Conservation (phyloP, 192 early-diverging fungal species). For the Dissophora ornata region DNA sequence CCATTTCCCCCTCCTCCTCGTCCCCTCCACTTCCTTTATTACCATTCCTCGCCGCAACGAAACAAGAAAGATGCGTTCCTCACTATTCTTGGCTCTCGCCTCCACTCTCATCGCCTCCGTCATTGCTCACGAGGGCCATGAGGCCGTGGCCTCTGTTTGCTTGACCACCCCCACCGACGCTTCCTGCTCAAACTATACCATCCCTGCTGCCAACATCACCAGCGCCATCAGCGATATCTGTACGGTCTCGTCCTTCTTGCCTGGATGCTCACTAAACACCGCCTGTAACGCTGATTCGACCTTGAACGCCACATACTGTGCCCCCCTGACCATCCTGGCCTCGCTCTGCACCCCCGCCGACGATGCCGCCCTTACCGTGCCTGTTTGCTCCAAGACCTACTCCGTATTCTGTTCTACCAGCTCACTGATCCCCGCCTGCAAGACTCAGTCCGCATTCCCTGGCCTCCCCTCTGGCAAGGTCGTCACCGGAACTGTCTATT, state of each 20-base stretch:
- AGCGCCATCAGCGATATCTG: constrained; percentile 37
- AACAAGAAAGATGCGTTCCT: constrained; percentile 29
- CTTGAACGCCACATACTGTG: constrained; percentile 29
- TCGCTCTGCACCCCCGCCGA: constrained; percentile 42
- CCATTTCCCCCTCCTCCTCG: background rate
- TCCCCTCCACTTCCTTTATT: background rate
- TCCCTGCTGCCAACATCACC: constrained; percentile 34
- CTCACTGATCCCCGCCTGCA: constrained; percentile 45
- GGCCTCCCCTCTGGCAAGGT: constrained; percentile 47
- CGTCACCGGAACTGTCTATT: constrained; percentile 42
- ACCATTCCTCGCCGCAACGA: background rate
- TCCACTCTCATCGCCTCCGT: constrained; percentile 28
- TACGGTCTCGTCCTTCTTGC: constrained; percentile 38
- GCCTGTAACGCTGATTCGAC: constrained; percentile 38
- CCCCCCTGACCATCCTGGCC: constrained; percentile 38
- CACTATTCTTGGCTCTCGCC: constrained; percentile 32
- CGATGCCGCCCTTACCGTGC: constrained; percentile 20
- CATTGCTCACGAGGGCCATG: constrained; percentile 32
- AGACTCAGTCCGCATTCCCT: constrained; percentile 40
- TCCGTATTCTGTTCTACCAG: constrained; percentile 24
- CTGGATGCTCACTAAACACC: constrained; percentile 50
- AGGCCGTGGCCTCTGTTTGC: constrained; percentile 32
- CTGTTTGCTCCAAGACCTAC: constrained; percentile 42
- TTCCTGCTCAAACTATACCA: constrained; percentile 30
- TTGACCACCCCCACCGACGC: constrained; percentile 41